phyloP scores from a whole-genome alignment of 1,284 basidiomycete genomes.

The Ustanciosporium gigantosporum region DNA sequence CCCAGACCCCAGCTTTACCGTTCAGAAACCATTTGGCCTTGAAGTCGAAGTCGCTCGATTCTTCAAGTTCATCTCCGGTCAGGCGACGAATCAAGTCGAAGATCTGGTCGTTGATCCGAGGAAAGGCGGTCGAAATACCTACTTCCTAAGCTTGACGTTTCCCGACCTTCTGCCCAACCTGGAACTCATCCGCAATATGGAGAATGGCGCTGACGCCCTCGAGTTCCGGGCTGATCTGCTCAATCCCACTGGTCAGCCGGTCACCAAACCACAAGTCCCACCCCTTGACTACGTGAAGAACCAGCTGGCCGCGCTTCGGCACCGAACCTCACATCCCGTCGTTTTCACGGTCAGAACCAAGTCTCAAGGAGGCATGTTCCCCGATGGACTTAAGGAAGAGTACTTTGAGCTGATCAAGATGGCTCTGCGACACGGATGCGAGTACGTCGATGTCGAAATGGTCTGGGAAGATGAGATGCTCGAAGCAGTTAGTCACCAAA shows the following conservation, averaged over 20 bases:
- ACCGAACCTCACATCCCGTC: conserved; percentile 78
- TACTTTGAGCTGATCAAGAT: conserved; percentile 78
- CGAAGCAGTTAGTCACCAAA: conserved; percentile 68
- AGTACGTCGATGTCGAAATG: conserved; percentile 92
- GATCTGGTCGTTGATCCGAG: conserved; percentile 60
- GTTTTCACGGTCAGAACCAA: conserved; percentile 88
- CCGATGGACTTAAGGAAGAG: conserved; percentile 74
- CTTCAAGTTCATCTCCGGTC: conserved; percentile 85
- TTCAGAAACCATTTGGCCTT: conserved; percentile 54
- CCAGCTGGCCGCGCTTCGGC: conserved; percentile 80
- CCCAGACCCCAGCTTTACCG: conserved; percentile 37
- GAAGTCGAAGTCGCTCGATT: conserved; percentile 67
- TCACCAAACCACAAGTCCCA: conserved; percentile 67
- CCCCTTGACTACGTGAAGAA: conserved; percentile 74
- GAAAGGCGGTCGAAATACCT: conserved; percentile 65
- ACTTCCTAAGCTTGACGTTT: conserved; percentile 91
- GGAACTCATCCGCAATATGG: conserved; percentile 72
- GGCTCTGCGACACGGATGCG: conserved; percentile 80
- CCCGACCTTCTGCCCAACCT: conserved; percentile 79
- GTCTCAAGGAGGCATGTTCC: conserved; percentile 89
- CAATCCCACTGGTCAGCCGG: conserved; percentile 65
- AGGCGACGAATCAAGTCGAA: conserved; percentile 71
- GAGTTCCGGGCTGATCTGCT: conserved; percentile 92
- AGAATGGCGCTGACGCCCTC: conserved; percentile 84
- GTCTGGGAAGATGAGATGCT: conserved; percentile 72